phyloP scores from a whole-genome alignment of 352 stramenopile species.

The Elongisporangium undulatum region DNA sequence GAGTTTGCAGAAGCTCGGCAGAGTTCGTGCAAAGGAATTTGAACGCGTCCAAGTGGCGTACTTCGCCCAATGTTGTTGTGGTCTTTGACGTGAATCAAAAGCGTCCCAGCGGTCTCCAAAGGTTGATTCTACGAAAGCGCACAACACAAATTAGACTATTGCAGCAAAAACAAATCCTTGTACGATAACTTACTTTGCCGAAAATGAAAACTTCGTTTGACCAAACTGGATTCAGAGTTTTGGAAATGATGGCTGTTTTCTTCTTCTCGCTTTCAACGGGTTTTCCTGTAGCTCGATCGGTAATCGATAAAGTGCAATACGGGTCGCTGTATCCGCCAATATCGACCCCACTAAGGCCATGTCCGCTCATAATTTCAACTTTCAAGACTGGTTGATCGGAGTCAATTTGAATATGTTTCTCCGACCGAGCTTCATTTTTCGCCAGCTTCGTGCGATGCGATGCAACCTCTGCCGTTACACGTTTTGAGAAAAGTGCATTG shows the following conservation, averaged over 20 bases:
- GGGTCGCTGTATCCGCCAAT: constrained; percentile 68
- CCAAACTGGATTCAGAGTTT: constrained; percentile 72
- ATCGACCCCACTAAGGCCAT: constrained; percentile 51
- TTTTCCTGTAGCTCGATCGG: constrained; percentile 40
- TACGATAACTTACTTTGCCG: constrained; percentile 36
- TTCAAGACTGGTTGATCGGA: constrained; percentile 31
- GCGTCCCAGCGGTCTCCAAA: constrained; percentile 30
- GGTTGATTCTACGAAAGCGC: constrained; percentile 33
- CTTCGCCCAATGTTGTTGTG: constrained; percentile 63
- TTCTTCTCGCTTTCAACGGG: constrained; percentile 62
- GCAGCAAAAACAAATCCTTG: background rate
- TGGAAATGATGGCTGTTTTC: constrained; percentile 54
- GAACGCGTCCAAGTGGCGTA: constrained; percentile 58
- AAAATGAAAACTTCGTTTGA: constrained; percentile 57
- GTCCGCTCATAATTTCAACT: constrained; percentile 56
- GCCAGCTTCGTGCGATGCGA: constrained; percentile 40
- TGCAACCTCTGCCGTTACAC: constrained; percentile 51
- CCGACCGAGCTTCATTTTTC: constrained; percentile 58
- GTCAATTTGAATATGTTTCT: constrained; percentile 26
- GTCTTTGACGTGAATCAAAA: constrained; percentile 73
- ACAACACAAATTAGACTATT: background rate
- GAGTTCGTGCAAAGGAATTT: constrained; percentile 58
- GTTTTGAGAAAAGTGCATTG: constrained; percentile 43
- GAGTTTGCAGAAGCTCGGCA: constrained; percentile 46
- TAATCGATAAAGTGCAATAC: constrained; percentile 65